phyloP scores from a whole-genome alignment of 306 rosid genomes.

The Begonia loranthoides region DNA sequence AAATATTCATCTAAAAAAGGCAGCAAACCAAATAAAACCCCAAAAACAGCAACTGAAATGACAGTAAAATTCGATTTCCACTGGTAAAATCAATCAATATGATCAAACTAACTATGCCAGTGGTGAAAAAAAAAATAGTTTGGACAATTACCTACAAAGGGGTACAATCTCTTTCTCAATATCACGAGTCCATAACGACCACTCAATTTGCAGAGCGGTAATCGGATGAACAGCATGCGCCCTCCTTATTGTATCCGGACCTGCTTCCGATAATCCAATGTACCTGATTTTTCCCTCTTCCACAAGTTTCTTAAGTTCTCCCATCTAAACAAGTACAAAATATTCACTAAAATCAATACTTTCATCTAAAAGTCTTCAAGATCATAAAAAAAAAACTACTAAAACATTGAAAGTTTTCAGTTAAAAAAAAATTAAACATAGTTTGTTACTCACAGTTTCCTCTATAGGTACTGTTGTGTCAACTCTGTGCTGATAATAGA shows the following conservation, averaged over 20 bases:
- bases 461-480: conserved; percentile 70
- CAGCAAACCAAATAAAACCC: too few relatives aligned
- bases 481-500: conserved; percentile 60
- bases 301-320: conserved; percentile 47
- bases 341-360: neutral
- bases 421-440: too few relatives aligned
- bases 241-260: conserved; percentile 48
- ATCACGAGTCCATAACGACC: conserved; percentile 72
- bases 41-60: too few relatives aligned
- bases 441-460: conserved; percentile 38
- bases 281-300: conserved; percentile 55
- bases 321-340: conserved; percentile 24
- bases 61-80: too few relatives aligned
- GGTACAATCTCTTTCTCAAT: conserved; percentile 56
- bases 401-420: too few relatives aligned
- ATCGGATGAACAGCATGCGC: conserved; percentile 79
- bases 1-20: too few relatives aligned
- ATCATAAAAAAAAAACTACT: too few relatives aligned
- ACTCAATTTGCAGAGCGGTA: conserved; percentile 64
- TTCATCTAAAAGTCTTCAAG: too few relatives aligned
- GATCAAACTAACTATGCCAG: too few relatives aligned
- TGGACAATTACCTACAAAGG: conserved; percentile 34
- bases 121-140: too few relatives aligned
- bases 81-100: too few relatives aligned
- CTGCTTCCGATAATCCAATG: conserved; percentile 65